Percentiles rank a stretch among this genome's conserved stretches.
Conservation (phyloP, 768 basidiomycete genomes). For the Strobilomyces dryophilus region DNA sequence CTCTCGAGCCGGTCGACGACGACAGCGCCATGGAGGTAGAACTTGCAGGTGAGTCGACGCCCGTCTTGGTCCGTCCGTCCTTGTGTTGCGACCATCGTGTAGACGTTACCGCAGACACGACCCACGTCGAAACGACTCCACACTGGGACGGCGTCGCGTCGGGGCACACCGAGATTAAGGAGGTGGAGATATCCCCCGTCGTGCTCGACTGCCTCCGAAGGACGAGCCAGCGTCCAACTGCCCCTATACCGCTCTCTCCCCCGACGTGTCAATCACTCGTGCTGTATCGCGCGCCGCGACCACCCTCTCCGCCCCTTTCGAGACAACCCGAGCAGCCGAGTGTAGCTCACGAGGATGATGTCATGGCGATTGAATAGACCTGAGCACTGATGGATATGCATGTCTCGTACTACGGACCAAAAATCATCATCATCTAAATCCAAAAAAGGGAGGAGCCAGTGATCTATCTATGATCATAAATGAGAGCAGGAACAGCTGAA, state of each 20-base stretch:
- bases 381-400: background rate
- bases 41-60: slow-evolving; percentile 50
- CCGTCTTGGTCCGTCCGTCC: slow-evolving; percentile 1
- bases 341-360: slow-evolving; percentile 33
- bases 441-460: slow-evolving; percentile 12
- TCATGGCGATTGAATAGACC: slow-evolving; percentile 50
- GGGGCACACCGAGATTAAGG: slow-evolving; percentile 16
- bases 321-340: background rate
- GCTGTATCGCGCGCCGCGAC: slow-evolving; percentile 43
- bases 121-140: slow-evolving; percentile 31
- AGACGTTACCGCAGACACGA: slow-evolving; percentile 2
- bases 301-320: slow-evolving; percentile 13
- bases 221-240: slow-evolving; percentile 20
- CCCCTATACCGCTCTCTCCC: slow-evolving; percentile 17
- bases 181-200: slow-evolving; percentile 40
- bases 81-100: background rate
- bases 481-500: slow-evolving; percentile 13
- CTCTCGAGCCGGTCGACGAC: slow-evolving; percentile 46
- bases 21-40: slow-evolving; percentile 68
- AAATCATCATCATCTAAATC: slow-evolving; percentile 26
- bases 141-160: background rate
- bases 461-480: slow-evolving; percentile 29
- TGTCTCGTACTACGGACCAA: slow-evolving; percentile 16
- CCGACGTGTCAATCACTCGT: slow-evolving; percentile 45
- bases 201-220: slow-evolving; percentile 44